Evolutionary conservation across 2,329 filamentous ascomycete species (phyloP).

Genomic region (Hypoxylon sp.): DNA sequence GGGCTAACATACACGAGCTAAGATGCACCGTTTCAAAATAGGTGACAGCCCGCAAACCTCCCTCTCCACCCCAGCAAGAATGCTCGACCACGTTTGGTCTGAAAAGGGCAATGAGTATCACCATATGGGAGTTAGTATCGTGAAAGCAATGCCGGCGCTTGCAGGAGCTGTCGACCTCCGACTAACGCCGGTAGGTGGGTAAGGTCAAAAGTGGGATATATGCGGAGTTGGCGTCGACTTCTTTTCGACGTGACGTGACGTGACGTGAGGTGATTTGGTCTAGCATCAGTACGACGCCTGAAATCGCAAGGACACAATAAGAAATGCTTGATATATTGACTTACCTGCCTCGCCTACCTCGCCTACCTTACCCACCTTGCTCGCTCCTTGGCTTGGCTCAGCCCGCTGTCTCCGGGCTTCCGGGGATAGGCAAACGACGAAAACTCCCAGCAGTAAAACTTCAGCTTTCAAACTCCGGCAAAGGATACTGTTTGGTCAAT

Average conservation of each 20-base stretch:
- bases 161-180: conserved; percentile 34
- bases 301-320: not conserved
- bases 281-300: no score
- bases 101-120: conserved; percentile 23
- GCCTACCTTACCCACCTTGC: not conserved
- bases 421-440: not conserved
- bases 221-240: conserved; percentile 39
- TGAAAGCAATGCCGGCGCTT: conserved; percentile 39
- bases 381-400: not conserved
- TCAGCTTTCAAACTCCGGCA: conserved; percentile 8
- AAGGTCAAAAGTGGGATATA: conserved; percentile 30
- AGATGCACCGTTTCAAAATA: conserved; percentile 12
- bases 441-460: conserved; percentile 2
- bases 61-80: conserved; percentile 23
- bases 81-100: conserved; percentile 34
- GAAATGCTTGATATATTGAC: conserved; percentile 23
- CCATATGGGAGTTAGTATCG: conserved; percentile 30
- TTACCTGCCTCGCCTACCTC: conserved; percentile 6
- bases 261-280: conserved; percentile 30
- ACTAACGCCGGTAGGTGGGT: conserved; percentile 32
- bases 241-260: conserved; percentile 30
- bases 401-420: conserved; percentile 6
- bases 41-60: conserved; percentile 14
- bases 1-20: conserved; percentile 21
- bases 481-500: conserved; percentile 18